Base-by-base conservation (phyloP, 768 basidiomycete species). In the Hygrocybe punicea region DNA sequence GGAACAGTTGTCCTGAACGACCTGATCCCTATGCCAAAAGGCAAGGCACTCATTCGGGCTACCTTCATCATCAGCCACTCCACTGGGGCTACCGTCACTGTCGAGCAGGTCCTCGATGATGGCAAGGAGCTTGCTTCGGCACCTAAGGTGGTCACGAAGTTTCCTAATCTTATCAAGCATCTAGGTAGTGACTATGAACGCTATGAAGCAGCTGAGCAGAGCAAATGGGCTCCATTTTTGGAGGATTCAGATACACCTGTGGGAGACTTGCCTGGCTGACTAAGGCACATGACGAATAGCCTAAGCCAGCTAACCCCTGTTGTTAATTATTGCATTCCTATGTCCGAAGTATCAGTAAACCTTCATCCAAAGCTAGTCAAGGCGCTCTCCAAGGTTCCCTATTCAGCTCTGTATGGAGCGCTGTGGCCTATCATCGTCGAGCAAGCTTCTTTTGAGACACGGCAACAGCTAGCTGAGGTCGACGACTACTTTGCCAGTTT, bases 351-450 rank as follows among this genome's bases (percentile, higher is more conserved):
- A 9, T 9, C 36, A 9, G 19, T 47, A 10, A 21, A 47, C 9
- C 45, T 11, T 10, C 45, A 47, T 47, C 45, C 45, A 47, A 47
- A 24, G 45, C 19, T 47, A 10, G 19, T 47, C 8, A 9, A 47
- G 19, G 45, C 45, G 8, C 45, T 47, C 23, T 47, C 45, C 16
- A 24, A 11, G 45, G 45, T 47, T 10, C 45, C 45, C 9, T 47
- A 47, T 47, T 47, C 45, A n/a, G 11, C 45, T n/a, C 45, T 47
- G 45, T 47, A 11, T 17, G 45, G 45, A 24, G 45, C 19, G 19
- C 45, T 47, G 45, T 47, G 45, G 45, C 45, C 45, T 47, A 47
- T 24, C 23, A 47, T 47, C 19, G 45, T 47, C 45, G 19, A 47
- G 9, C 45, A 47, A 47, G 45, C 45, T 11, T 47, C 45, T 17